Conservation (phyloP, 2,329 filamentous ascomycete species). For the Penicillium sp. region DNA sequence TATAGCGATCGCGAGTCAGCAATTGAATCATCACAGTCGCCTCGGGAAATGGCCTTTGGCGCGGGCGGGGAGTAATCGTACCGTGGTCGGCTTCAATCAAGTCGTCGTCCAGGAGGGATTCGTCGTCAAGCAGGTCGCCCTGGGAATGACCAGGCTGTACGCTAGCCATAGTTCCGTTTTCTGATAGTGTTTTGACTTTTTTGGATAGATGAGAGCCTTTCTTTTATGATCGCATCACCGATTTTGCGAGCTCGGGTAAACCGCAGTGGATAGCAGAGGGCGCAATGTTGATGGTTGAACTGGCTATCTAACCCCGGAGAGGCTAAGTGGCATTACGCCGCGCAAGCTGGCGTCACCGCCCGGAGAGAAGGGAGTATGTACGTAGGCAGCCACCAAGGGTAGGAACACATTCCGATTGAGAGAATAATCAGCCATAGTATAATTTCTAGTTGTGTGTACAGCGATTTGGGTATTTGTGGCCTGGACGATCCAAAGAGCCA, state of each 20-base stretch:
- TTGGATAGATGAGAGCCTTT: too few relatives aligned
- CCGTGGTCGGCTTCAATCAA: conserved; percentile 75
- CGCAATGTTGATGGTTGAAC: conserved; percentile 13
- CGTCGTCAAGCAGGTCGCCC: conserved; percentile 57
- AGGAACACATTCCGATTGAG: not conserved
- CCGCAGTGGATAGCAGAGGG: conserved; percentile 5
- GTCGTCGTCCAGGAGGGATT: conserved; percentile 61
- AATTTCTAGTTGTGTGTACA: too few relatives aligned
- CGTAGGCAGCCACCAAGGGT: not conserved
- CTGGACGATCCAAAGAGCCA: too few relatives aligned
- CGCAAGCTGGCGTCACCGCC: conserved; percentile 13
- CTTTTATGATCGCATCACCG: too few relatives aligned
- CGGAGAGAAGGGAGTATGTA: not conserved
- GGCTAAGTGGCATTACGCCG: conserved; percentile 37
- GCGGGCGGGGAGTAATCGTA: conserved; percentile 31
- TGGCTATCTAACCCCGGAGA: conserved; percentile 26
- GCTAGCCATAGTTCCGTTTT: conserved; percentile 29
- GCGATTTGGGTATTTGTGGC: too few relatives aligned
- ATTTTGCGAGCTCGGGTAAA: too few relatives aligned
- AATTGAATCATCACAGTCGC: not conserved
- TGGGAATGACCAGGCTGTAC: conserved; percentile 42
- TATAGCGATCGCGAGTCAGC: conserved; percentile 1
- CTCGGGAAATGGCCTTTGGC: conserved; percentile 1
- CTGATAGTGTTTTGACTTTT: not conserved
- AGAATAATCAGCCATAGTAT: not conserved